phyloP scores from a whole-genome alignment of 306 rosid species.

The Phaseolus lunatus region DNA sequence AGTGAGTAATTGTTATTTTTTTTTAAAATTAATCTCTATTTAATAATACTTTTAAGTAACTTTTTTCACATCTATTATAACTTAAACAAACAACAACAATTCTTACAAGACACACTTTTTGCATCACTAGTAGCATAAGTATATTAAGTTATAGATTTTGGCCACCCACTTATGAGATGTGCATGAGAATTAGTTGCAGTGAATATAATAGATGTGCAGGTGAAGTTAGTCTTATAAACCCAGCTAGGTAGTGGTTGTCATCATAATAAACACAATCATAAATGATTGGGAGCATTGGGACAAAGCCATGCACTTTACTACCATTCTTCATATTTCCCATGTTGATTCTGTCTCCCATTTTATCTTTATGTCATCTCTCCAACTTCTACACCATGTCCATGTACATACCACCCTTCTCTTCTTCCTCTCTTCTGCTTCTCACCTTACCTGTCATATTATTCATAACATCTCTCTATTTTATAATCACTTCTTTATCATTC shows the following conservation, averaged over 20 bases:
- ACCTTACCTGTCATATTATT: conserved; percentile 15
- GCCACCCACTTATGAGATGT: background rate
- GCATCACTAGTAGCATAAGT: no score
- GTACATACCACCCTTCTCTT: conserved; percentile 2
- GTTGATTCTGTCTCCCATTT: conserved; percentile 42
- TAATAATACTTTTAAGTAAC: no score
- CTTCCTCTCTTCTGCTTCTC: background rate
- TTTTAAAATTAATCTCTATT: no score
- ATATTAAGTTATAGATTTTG: no score
- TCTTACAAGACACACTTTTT: no score
- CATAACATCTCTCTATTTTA: background rate
- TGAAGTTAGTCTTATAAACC: background rate
- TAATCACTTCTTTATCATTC: background rate
- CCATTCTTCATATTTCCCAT: conserved; percentile 15
- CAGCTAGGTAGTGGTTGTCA: conserved; percentile 3
- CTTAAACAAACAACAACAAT: no score
- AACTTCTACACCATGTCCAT: conserved; percentile 21
- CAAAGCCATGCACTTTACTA: background rate
- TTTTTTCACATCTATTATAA: no score
- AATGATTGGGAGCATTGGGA: conserved; percentile 39
- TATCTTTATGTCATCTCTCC: conserved; percentile 25
- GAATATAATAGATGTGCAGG: background rate
- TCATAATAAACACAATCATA: background rate
- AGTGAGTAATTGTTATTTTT: no score
- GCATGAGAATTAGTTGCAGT: background rate